Evolutionary conservation across 768 basidiomycete species (phyloP).

Genomic region (Rhodotorula diobovata): DNA sequence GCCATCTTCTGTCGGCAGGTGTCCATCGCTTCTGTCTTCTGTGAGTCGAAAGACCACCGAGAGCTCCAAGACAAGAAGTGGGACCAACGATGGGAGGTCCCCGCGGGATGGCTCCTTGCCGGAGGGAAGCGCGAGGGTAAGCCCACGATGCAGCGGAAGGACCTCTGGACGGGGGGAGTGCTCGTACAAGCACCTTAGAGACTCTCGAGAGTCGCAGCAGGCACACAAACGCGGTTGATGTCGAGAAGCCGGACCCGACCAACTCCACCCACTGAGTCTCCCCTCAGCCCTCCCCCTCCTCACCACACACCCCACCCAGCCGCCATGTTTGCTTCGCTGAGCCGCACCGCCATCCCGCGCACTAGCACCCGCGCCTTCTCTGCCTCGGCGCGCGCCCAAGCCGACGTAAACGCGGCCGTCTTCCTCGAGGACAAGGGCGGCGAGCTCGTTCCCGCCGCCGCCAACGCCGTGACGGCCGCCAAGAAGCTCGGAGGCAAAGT

Average conservation of each 20-base stretch:
- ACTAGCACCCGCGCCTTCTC: constrained; percentile 5
- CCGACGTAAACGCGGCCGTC: constrained; percentile 60
- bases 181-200: too few relatives aligned
- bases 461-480: constrained; percentile 90
- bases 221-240: too few relatives aligned
- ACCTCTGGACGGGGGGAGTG: too few relatives aligned
- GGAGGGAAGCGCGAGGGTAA: too few relatives aligned
- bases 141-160: too few relatives aligned
- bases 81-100: too few relatives aligned
- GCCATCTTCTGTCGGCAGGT: too few relatives aligned
- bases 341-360: background rate
- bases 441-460: constrained; percentile 71
- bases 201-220: too few relatives aligned
- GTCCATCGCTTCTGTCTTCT: too few relatives aligned
- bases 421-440: constrained; percentile 82
- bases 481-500: constrained; percentile 77
- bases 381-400: constrained; percentile 2
- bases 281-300: background rate
- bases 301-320: background rate
- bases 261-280: background rate
- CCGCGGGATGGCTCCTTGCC: too few relatives aligned
- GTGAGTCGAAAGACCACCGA: too few relatives aligned
- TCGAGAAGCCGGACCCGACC: background rate
- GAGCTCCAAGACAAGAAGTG: too few relatives aligned
- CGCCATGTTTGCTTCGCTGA: background rate